Evolutionary conservation across 345 rosid genomes (phyloP), one percentile per base, ranked within the genome.

Genomic region (Schrenkiella parvula): DNA sequence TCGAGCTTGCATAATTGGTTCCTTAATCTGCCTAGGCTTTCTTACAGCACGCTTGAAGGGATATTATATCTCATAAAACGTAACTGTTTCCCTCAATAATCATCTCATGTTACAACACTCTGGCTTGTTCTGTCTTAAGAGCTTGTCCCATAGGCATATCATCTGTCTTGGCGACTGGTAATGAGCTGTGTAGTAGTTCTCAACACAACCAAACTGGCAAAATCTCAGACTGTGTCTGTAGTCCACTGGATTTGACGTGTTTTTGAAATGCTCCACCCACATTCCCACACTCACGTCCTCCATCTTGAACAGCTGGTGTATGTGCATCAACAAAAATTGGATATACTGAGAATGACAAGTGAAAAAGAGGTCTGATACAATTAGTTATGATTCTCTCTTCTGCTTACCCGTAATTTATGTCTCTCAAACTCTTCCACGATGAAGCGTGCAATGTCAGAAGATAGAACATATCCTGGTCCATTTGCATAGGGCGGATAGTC

Each of bases 271-370:
- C 86, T 87, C 93, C 54, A 93, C 96, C 98, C 97, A 93, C 98
- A 93, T 85, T 82, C 98, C 98, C 82, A 93, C 83, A 35, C 99
- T 95, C 76, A 95, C 97, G 37, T 95, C 99, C 76, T 95, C 99
- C 99, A 93, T 93, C 87, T 93, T 93, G 80, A 90, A 93, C 78
- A 93, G 37, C 98, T 93, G 89, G 75, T 77, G 8, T 64, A 7
- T 41, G 64, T 31, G 43, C 12, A 37, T 42, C 71, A 39, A 62
- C 35, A 56, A 7, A 37, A 28, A 55, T 0, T 55, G 66, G 14
- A 37, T 35, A 22, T 12, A 35, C 46, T 51, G 38, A 15, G 57
- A 51, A 35, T 22, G 13, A 32, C 19, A 43, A 17, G 13, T 14
- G 66, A 6, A 5, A 23, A 25, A 10, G 50, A 18, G 56, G 32